Conservation (phyloP, 176 grass and related monocot species). For the Alopecurus myosuroides region DNA sequence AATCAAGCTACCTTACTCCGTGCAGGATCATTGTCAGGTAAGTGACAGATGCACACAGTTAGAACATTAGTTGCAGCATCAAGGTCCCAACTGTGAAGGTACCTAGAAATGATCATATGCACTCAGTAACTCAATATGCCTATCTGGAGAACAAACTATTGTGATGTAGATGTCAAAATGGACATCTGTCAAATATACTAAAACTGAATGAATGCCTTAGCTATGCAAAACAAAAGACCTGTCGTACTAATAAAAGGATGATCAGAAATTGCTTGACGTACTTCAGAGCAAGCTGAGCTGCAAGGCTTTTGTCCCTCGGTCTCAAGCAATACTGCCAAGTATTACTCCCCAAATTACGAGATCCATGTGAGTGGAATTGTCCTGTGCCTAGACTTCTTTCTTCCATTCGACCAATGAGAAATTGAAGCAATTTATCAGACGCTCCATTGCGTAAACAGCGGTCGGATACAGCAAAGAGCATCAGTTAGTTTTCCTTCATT, state of each 20-base stretch:
- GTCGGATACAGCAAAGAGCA: slow-evolving; percentile 92
- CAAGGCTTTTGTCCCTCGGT: slow-evolving; percentile 83
- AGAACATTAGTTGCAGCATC: slow-evolving; percentile 82
- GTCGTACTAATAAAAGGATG: background rate
- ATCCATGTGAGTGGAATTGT: slow-evolving; percentile 30
- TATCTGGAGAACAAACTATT: slow-evolving; percentile 5
- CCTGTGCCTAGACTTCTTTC: slow-evolving; percentile 40
- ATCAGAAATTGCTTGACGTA: slow-evolving; percentile 38
- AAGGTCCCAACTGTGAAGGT: slow-evolving; percentile 75
- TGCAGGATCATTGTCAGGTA: slow-evolving; percentile 62
- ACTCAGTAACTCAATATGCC: slow-evolving; percentile 13
- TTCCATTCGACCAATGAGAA: slow-evolving; percentile 65
- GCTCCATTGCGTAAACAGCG: slow-evolving; percentile 88
- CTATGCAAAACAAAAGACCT: slow-evolving; percentile 20
- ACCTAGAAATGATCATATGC: slow-evolving; percentile 45
- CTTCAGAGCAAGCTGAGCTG: slow-evolving; percentile 78
- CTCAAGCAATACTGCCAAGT: slow-evolving; percentile 94
- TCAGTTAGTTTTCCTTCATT: slow-evolving; percentile 93
- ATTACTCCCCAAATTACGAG: slow-evolving; percentile 48
- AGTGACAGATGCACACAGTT: slow-evolving; percentile 90
- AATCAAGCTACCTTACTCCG: slow-evolving; percentile 56
- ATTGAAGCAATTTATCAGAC: slow-evolving; percentile 84
- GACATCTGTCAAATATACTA: slow-evolving; percentile 2
- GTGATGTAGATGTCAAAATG: background rate
- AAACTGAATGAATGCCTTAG: slow-evolving; percentile 22